Percentiles rank a stretch among this genome's conserved stretches.
phyloP scores from a whole-genome alignment of 441 rosid species.

The Flueggea neowawraea region DNA sequence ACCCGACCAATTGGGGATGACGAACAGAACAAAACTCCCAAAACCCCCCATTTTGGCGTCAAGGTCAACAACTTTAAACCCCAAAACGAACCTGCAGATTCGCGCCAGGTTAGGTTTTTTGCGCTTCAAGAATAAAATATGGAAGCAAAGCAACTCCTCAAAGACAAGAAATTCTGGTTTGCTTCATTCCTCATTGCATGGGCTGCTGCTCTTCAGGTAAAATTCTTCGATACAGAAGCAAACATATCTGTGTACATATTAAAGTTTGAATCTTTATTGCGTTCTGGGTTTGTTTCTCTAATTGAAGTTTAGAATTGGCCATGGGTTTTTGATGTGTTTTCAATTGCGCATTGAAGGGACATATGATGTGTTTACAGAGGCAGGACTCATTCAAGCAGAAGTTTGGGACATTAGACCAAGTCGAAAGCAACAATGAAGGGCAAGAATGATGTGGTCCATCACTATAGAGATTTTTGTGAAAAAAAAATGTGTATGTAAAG shows the following conservation, averaged over 20 bases:
- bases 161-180: constrained; percentile 79
- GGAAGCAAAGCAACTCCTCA: constrained; percentile 56
- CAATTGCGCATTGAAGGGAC: constrained; percentile 44
- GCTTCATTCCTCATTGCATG: constrained; percentile 76
- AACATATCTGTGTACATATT: not conserved
- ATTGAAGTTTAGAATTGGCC: too few relatives aligned
- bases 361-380: constrained; percentile 86
- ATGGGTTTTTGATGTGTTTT: not conserved
- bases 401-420: constrained; percentile 37
- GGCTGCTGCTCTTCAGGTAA: constrained; percentile 92
- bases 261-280: not conserved
- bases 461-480: not conserved
- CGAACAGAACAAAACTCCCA: too few relatives aligned
- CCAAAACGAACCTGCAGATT: not conserved
- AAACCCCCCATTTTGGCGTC: too few relatives aligned
- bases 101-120: constrained; percentile 23
- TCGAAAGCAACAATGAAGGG: constrained; percentile 16
- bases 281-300: not conserved
- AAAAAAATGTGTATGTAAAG: too few relatives aligned
- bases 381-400: constrained; percentile 80
- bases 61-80: too few relatives aligned
- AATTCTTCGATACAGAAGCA: not conserved
- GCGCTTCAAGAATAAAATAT: constrained; percentile 27
- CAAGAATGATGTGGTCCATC: not conserved
- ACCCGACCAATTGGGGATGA: too few relatives aligned